Base-by-base conservation (phyloP, 1,139 yeast genomes). In the Geotrichum carabidarum region DNA sequence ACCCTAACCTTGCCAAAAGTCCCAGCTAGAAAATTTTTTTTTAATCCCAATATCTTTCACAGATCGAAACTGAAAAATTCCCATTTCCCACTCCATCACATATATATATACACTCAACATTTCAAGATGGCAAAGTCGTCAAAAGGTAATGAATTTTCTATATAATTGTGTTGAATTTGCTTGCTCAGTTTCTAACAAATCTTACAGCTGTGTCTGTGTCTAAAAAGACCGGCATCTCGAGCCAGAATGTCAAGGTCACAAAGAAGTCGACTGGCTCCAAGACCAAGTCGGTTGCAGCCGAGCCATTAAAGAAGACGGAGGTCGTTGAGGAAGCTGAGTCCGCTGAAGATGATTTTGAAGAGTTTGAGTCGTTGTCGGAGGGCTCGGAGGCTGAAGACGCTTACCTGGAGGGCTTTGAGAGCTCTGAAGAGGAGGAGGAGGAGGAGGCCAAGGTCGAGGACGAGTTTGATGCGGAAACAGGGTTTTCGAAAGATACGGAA, bases 331-430 rank as follows among this genome's bases (percentile, higher is more conserved):
- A 65, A 27, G 69, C 67, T 48, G 27, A 37, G 27, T 15, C 37
- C 30, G 69, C 66, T 27, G 64, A 68, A 54, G 68, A 68, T 44
- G 76, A 71, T 50, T 70, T 74, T 50, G 72, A 71, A 40, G 60
- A 57, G 40, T 59, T 70, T 32, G 68, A 71, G 9, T 45, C 43
- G 6, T 12, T n/a, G n/a, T n/a, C n/a, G n/a, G n/a, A n/a, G n/a
- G n/a, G n/a, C n/a, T n/a, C 45, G 9, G 43, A 36, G 27, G 37
- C 18, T 6, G 54, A 40, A 18, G 69, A 65, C 15, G 34, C 50
- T 11, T 44, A 41, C 42, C 30, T 52, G 36, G 44, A 52, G 36
- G 55, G 55, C 8, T 48, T 52, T 46, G 68, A 62, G 34, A 62
- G 66, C 52, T 62, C 66, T 9, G 71, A 66, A 37, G 74, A 68